Evolutionary conservation across 2,329 filamentous ascomycete genomes (phyloP), one percentile per base, ranked within the genome.

Genomic region (Claviceps lovelessii): DNA sequence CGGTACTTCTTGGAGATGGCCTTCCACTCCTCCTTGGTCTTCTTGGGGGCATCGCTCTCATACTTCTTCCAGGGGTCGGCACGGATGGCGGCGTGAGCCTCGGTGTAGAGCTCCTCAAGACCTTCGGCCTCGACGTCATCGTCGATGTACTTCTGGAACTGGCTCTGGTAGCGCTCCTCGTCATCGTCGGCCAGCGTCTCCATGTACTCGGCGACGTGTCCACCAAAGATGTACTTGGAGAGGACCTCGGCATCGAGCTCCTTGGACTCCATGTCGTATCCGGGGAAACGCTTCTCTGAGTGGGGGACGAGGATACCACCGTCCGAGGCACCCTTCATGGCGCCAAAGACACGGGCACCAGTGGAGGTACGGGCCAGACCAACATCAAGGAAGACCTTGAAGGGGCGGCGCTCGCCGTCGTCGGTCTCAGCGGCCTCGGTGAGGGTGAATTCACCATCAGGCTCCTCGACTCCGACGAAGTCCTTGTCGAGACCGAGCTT

Each of bases 161-260:
- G 93, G 67, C 83, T 84, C 83, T 91, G 91, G 88, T 89, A 98
- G 73, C 93, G 90, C 84, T 98, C 93, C 87, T 98, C 93, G 72
- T 98, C 93, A 72, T 98, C 93, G 69, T 98, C 93, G 76, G 93
- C 93, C 62, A 98, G 88, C 57, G 86, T 93, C 86, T 98, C 93
- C 93, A 98, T 98, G 85, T 98, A 98, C 84, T 98, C 93, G 65
- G 91, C 90, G 62, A 98, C 88, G 84, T 98, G 93, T 60, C 93
- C 91, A 71, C 82, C 93, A 76, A 88, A 91, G 82, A 98, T 98
- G 86, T 98, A 98, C 81, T 90, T 95, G 83, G 91, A 90, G 72
- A 98, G 88, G 64, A 83, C 86, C 75, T 98, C 93, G 68, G 90
- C 83, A 68, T 98, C 93, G 68, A 98, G 88, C 83, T 97, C 91